Evolutionary conservation across 2,329 filamentous ascomycete genomes (phyloP), one percentile per base, ranked within the genome.

Genomic region (Claviceps sp.): DNA sequence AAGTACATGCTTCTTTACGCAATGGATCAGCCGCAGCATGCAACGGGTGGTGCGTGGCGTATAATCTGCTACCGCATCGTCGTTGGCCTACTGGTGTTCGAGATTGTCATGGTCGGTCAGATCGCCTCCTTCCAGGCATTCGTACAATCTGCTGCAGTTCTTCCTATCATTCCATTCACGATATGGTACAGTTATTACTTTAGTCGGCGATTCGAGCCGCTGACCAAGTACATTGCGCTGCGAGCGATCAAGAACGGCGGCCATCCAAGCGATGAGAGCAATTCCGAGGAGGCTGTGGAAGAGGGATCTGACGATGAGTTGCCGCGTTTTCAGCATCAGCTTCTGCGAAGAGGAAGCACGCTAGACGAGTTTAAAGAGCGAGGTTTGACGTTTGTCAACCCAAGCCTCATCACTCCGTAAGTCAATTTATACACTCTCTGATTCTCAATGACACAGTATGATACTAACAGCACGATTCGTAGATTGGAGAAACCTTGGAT

Each of bases 1-100:
- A 96, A 96, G 66, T 98, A 98, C 68, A 94, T 98, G 71, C 75
- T 98, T 4, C 76, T 98, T 4, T 98, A 98, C 66, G 89, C 93
- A 36, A 98, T 98, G 93, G 90, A 97, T 61, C 91, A 97, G 65
- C 86, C 88, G 16, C 88, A 94, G 62, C 89, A 95, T 64, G 88
- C 89, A 16, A 97, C 91, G 0, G 94, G 94, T 20, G 83, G 85
- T 55, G 89, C 90, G 4, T 98, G 93, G 93, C 85, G 86, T 47
- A 95, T 98, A 78, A 95, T 98, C 56, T 95, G 89, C 68, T 88
- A 93, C 62, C 86, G 93, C 38, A 78, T 96, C 53, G 80, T 97
- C 52, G 72, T 96, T 23, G 93, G 93, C 1, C 70, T 96, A 9
- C 70, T 94, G 2, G 80, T 97, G 43, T 96, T 96, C 62, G 89